Conservation (phyloP, 345 rosid genomes). For the Citrus australasica region DNA sequence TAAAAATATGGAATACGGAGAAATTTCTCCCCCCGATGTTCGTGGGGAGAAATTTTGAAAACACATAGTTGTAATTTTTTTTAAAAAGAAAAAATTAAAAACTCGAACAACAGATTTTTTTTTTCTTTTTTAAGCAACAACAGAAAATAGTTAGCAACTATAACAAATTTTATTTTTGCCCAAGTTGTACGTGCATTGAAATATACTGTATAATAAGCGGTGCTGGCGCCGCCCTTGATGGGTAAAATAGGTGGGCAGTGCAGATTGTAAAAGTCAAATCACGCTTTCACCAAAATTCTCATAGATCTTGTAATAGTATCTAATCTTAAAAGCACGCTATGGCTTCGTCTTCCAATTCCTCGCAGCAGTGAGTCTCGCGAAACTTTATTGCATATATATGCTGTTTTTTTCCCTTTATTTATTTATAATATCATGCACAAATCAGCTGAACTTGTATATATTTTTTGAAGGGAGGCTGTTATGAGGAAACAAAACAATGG, state of each 20-base stretch:
- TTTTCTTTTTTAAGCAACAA: too few species aligned
- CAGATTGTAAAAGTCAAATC: too few species aligned
- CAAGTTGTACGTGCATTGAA: too few species aligned
- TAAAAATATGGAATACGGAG: too few species aligned
- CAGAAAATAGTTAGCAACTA: too few species aligned
- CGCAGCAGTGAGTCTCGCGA: slow-evolving; percentile 19
- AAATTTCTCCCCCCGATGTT: too few species aligned
- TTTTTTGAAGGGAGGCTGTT: slow-evolving; percentile 22
- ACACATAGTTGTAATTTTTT: too few species aligned
- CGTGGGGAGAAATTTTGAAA: too few species aligned
- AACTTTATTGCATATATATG: neutral
- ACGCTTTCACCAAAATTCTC: neutral
- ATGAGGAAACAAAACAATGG: slow-evolving; percentile 50
- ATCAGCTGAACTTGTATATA: neutral
- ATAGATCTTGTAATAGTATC: neutral
- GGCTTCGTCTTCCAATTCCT: slow-evolving; percentile 28
- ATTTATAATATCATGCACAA: neutral
- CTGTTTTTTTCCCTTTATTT: neutral
- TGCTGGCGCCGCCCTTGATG: neutral
- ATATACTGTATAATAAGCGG: too few species aligned
- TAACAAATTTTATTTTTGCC: too few species aligned
- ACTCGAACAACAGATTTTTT: too few species aligned
- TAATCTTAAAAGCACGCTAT: neutral
- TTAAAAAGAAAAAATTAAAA: too few species aligned
- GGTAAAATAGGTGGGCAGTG: neutral